phyloP scores from a whole-genome alignment of 2,329 filamentous ascomycete genomes.

The Clonostachys sp. region DNA sequence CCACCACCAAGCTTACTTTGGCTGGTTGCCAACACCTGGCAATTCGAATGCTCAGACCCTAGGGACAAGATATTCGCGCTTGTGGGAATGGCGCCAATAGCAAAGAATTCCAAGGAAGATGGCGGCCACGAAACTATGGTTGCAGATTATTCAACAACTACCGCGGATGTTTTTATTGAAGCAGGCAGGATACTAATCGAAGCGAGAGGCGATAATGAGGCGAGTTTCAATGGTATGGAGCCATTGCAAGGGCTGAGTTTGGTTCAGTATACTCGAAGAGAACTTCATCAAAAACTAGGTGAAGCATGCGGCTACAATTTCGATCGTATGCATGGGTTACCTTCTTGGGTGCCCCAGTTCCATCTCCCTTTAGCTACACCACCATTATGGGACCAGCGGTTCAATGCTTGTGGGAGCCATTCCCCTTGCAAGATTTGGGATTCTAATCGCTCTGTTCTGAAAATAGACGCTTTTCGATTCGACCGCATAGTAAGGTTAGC shows the following conservation, averaged over 20 bases:
- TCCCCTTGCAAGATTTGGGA: neutral
- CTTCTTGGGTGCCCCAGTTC: conserved; percentile 5
- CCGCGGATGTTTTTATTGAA: conserved; percentile 4
- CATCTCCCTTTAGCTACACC: neutral
- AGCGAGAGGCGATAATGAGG: neutral
- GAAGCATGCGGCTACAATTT: too few species aligned
- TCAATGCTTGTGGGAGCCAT: conserved; percentile 1
- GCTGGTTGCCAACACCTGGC: conserved; percentile 5
- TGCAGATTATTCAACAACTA: conserved; percentile 3
- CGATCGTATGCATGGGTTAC: too few species aligned
- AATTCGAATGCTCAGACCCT: conserved; percentile 7
- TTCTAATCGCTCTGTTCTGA: neutral
- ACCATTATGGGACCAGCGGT: neutral
- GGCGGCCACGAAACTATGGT: neutral
- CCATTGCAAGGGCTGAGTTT: conserved; percentile 2
- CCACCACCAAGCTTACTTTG: too few species aligned
- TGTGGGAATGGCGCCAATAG: conserved; percentile 4
- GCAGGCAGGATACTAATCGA: conserved; percentile 1
- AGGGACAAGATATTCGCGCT: conserved; percentile 10
- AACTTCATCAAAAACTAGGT: neutral
- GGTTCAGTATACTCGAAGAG: neutral
- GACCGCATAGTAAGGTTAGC: neutral
- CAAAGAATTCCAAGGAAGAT: neutral
- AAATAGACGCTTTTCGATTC: conserved; percentile 1
- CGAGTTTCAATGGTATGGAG: conserved; percentile 2